Evolutionary conservation across 2,329 filamentous ascomycete species (phyloP).

Genomic region (Dothideomycetes sp.): DNA sequence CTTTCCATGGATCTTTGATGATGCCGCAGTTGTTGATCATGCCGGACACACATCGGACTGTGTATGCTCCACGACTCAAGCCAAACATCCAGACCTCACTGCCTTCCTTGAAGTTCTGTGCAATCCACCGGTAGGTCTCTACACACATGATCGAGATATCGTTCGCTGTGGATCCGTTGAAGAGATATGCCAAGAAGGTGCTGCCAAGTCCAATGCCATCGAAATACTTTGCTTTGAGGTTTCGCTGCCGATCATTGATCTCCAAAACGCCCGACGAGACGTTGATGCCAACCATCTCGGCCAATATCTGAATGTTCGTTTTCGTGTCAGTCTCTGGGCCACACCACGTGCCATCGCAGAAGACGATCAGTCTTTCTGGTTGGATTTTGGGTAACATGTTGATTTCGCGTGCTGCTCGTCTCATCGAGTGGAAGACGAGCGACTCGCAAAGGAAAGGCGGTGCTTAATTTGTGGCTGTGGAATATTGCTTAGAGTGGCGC

Average conservation of each 20-base stretch:
- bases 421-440: no score
- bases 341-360: constrained; percentile 13
- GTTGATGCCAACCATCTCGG: constrained; percentile 21
- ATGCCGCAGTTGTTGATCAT: constrained; percentile 26
- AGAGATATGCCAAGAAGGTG: constrained; percentile 25
- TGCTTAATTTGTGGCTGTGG: no score
- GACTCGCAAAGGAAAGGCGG: no score
- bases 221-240: constrained; percentile 24
- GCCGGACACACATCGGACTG: constrained; percentile 28
- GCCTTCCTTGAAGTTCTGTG: constrained; percentile 18
- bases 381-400: constrained; percentile 1
- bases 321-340: constrained; percentile 23
- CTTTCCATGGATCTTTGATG: constrained; percentile 3
- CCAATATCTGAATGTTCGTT: constrained; percentile 23
- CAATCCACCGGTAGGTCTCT: constrained; percentile 24
- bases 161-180: constrained; percentile 24
- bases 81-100: constrained; percentile 30
- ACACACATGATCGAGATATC: constrained; percentile 25
- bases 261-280: constrained; percentile 13
- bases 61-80: constrained; percentile 29
- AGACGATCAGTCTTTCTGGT: constrained; percentile 4
- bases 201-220: constrained; percentile 25
- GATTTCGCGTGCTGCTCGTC: no score
- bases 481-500: no score
- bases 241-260: constrained; percentile 11